Base-by-base conservation (phyloP, 164 flowering plant species). In the Umbellularia californica region DNA sequence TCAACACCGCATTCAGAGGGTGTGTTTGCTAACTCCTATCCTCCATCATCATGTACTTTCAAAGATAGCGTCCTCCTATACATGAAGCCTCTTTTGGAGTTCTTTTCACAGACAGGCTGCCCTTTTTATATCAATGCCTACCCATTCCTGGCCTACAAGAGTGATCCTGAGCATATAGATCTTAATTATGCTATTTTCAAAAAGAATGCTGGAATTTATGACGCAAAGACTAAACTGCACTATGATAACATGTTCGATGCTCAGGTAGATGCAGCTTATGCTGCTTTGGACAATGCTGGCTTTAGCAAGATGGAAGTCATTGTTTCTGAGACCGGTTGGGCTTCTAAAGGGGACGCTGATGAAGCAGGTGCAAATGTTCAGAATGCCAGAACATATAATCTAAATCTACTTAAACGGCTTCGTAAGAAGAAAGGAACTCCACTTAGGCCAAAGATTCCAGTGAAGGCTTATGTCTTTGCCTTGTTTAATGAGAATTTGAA, bases 241-340 rank as follows among this genome's bases (percentile, higher is more conserved):
- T 93, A 91, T 65, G 88, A 90, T 65, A 93, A 93, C 88, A 91
- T 93, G 98, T 89, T 93, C 35, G 90, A 88, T 19, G 98, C 98
- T 30, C 82, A 77, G 77, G 74, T 91, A 30, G 97, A 91, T 75
- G 97, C 93, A 2, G 90, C 90, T 10, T 91, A 91, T 81, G 79
- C 79, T 50, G 98, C 98, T 15, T 60, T 93, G 78, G 98, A 88
- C 52, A 88, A 86, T 58, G 89, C 81, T 3, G 98, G 93, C 2
- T 91, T 79, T 69, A 73, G 35, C 2, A 87, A 88, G 70, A 89
- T 81, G 88, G 88, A 89, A 73, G 97, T 93, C 28, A 88, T 88
- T 13, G 93, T 91, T 23, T 91, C 98, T 0, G 96, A 93, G 70
- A 93, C 98, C 0, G 95, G 98, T 2, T 93, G 98, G 98, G 95